A percentile compares a stretch with the other conserved stretches of the same genome.
Conservation (phyloP, 805 yeast species). For the Yarrowia divulgata region DNA sequence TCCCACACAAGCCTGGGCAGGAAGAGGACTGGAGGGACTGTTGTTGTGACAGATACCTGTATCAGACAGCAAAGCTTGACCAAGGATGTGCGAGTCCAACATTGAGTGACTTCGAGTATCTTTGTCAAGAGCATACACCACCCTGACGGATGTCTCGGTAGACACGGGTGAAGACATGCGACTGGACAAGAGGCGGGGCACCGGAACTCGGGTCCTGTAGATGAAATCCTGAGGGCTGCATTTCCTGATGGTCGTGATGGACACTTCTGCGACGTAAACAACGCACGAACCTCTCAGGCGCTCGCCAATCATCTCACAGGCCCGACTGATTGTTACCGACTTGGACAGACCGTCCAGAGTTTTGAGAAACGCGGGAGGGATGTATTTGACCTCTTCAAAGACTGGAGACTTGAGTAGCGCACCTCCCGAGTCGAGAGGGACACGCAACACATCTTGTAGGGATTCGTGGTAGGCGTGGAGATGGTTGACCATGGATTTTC, state of each 20-base stretch:
- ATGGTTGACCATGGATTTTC: slow-evolving; percentile 33
- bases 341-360: slow-evolving; percentile 7
- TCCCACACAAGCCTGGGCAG: slow-evolving; percentile 22
- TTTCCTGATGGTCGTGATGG: slow-evolving; percentile 11
- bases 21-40: slow-evolving; percentile 9
- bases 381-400: slow-evolving; percentile 16
- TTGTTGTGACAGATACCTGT: slow-evolving; percentile 20
- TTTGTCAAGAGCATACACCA: not conserved
- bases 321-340: not conserved
- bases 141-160: slow-evolving; percentile 19
- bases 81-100: slow-evolving; percentile 19
- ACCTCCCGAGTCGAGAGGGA: slow-evolving; percentile 20
- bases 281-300: slow-evolving; percentile 13
- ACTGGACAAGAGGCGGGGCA: slow-evolving; percentile 2
- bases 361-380: slow-evolving; percentile 21
- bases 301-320: slow-evolving; percentile 20
- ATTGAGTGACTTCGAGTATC: not conserved
- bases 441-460: slow-evolving; percentile 9
- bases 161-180: slow-evolving; percentile 9
- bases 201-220: slow-evolving; percentile 23
- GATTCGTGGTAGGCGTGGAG: slow-evolving; percentile 27
- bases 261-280: slow-evolving; percentile 21
- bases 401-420: slow-evolving; percentile 18
- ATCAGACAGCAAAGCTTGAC: slow-evolving; percentile 14
- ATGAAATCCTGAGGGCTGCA: slow-evolving; percentile 7